These are phyloP conservation scores for Cyberlindnera xylosilytica DNA, from an alignment of 805 yeast species.

Conservation along the genomic window DNA sequence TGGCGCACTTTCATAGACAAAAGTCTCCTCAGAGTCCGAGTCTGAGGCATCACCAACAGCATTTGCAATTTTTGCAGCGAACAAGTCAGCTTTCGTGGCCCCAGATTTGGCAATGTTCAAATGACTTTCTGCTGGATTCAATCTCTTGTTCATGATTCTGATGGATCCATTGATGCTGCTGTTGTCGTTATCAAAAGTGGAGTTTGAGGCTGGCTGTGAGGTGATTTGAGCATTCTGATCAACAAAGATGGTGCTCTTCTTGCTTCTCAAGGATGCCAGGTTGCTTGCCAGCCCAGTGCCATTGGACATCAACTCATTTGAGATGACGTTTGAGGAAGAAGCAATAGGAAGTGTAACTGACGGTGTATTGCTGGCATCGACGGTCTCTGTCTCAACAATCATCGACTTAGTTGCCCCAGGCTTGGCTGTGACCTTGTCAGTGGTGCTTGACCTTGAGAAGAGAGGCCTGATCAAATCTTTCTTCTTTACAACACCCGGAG, in stretches of 20 bases:
- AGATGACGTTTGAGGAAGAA: conserved; percentile 12
- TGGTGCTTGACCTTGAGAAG: conserved; percentile 25
- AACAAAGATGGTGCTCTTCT: conserved; percentile 32
- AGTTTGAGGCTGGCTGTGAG: conserved; percentile 11
- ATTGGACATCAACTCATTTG: conserved; percentile 19
- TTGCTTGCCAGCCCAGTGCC: conserved; percentile 28
- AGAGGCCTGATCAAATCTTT: conserved; percentile 25
- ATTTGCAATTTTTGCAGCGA: conserved; percentile 91
- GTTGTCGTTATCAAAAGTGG: conserved; percentile 19
- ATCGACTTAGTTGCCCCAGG: conserved; percentile 31
- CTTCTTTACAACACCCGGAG: conserved; percentile 14
- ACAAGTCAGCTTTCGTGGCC: conserved; percentile 81
- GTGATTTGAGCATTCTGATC: conserved; percentile 13
- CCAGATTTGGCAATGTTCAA: conserved; percentile 25
- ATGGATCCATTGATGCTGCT: conserved; percentile 26
- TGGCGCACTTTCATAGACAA: conserved; percentile 72
- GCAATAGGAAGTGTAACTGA: conserved; percentile 28
- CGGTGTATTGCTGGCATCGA: conserved; percentile 39
- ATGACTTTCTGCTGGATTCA: conserved; percentile 20
- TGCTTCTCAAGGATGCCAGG: conserved; percentile 31
- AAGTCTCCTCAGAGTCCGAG: conserved; percentile 90
- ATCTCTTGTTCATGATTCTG: conserved; percentile 21
- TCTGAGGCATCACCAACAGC: conserved; percentile 90
- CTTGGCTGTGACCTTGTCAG: conserved; percentile 19
- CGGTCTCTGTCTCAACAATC: conserved; percentile 64